phyloP scores from a whole-genome alignment of 1,284 basidiomycete species.

The Melampsora occidentalis region DNA sequence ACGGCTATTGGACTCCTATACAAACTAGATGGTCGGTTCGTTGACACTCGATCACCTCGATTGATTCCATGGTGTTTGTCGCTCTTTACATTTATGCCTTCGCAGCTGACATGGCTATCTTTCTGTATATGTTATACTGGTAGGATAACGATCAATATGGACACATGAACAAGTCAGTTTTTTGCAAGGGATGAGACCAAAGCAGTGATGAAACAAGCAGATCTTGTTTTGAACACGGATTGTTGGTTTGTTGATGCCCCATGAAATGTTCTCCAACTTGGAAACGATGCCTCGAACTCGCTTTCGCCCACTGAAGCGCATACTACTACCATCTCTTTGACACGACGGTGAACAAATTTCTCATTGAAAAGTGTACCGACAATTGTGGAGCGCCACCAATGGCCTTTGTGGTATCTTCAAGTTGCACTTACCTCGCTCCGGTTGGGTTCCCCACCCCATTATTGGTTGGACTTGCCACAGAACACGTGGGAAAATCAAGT shows the following conservation, averaged over 20 bases:
- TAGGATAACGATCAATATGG: constrained; percentile 40
- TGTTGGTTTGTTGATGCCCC: not conserved
- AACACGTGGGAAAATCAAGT: constrained; percentile 10
- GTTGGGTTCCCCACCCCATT: constrained; percentile 13
- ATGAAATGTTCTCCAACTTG: not conserved
- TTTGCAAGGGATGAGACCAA: not conserved
- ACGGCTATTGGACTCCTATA: constrained; percentile 33
- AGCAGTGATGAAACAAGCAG: not conserved
- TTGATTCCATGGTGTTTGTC: no score
- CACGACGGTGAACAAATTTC: constrained; percentile 25
- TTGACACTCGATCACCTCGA: no score
- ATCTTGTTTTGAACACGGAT: not conserved
- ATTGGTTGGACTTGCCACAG: constrained; percentile 4
- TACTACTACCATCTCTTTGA: constrained; percentile 40
- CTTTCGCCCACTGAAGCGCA: not conserved
- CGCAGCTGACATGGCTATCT: not conserved
- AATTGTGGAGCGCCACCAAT: not conserved
- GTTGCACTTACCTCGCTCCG: constrained; percentile 18
- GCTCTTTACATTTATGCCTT: not conserved
- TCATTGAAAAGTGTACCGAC: constrained; percentile 17
- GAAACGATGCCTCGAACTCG: not conserved
- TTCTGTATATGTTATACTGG: not conserved
- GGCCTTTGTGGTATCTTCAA: constrained; percentile 34
- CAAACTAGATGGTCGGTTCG: constrained; percentile 37
- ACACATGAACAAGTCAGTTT: constrained; percentile 34